A percentile compares a stretch with the other conserved stretches of the same genome.
phyloP scores from a whole-genome alignment of 305 asterid genomes.

The Lippia alba region DNA sequence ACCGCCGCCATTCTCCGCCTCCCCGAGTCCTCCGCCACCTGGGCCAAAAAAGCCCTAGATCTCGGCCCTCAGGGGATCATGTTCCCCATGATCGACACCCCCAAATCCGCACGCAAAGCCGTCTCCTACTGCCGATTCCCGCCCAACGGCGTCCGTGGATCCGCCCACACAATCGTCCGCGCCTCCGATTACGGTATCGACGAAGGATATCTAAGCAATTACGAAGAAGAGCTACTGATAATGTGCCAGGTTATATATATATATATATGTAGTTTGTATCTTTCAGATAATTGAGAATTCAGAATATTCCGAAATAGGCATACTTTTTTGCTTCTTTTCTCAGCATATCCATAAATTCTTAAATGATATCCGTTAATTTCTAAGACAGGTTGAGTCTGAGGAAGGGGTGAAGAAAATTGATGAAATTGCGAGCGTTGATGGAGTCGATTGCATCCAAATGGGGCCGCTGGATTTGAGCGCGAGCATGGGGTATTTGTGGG shows the following conservation, averaged over 20 bases:
- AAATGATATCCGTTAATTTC: no score
- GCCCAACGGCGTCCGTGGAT: conserved; percentile 81
- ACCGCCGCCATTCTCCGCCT: conserved; percentile 87
- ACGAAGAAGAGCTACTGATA: conserved; percentile 73
- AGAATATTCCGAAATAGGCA: no score
- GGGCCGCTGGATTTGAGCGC: conserved; percentile 97
- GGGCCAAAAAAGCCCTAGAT: conserved; percentile 92
- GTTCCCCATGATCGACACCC: conserved; percentile 91
- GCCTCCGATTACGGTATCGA: conserved; percentile 81
- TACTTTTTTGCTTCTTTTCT: no score
- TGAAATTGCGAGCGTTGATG: conserved; percentile 80
- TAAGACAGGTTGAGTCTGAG: conserved; percentile 75
- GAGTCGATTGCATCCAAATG: conserved; percentile 91
- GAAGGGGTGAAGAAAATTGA: conserved; percentile 71
- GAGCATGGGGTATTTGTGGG: conserved; percentile 92
- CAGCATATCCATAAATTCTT: no score
- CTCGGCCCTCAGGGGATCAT: conserved; percentile 93
- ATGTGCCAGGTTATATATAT: no score
- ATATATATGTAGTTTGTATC: no score
- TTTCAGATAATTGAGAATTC: no score
- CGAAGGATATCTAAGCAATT: conserved; percentile 70
- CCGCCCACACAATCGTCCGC: conserved; percentile 84
- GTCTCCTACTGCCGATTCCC: conserved; percentile 82
- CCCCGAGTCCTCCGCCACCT: conserved; percentile 74
- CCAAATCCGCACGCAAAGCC: conserved; percentile 72